phyloP scores from a whole-genome alignment of 1,139 yeast species.

The Candida glucosophila region DNA sequence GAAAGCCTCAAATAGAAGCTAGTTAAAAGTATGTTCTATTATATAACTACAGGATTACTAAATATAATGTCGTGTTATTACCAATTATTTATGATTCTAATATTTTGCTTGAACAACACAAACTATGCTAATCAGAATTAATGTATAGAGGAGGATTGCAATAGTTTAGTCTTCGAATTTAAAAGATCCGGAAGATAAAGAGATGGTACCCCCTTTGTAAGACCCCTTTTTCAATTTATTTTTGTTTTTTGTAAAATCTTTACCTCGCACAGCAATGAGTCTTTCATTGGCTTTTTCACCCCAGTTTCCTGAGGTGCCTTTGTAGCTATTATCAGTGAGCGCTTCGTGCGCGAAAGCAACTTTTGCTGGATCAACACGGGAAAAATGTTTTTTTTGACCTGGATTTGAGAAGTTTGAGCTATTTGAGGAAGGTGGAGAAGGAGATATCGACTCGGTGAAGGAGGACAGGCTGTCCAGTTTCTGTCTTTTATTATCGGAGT shows the following conservation, averaged over 20 bases:
- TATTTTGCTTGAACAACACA: too few species aligned
- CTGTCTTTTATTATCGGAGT: constrained; percentile 24
- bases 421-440: too few species aligned
- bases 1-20: too few species aligned
- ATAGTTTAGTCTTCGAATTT: constrained; percentile 80
- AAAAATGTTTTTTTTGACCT: constrained; percentile 82
- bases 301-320: constrained; percentile 99
- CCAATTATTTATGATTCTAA: too few species aligned
- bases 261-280: constrained; percentile 80
- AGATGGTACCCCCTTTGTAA: constrained; percentile 91
- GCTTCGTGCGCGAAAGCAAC: constrained; percentile 58
- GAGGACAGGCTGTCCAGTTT: constrained; percentile 17
- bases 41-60: too few species aligned
- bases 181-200: constrained; percentile 83
- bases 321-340: constrained; percentile 82
- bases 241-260: constrained; percentile 93
- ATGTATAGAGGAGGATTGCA: too few species aligned
- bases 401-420: constrained; percentile 29
- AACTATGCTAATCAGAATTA: too few species aligned
- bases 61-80: too few species aligned
- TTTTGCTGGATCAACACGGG: constrained; percentile 80
- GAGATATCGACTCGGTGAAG: constrained; percentile 21
- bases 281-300: constrained; percentile 90
- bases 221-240: constrained; percentile 98
- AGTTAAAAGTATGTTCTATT: too few species aligned